Conservation (phyloP, 148 eudicot species). For the Cornus suecica region DNA sequence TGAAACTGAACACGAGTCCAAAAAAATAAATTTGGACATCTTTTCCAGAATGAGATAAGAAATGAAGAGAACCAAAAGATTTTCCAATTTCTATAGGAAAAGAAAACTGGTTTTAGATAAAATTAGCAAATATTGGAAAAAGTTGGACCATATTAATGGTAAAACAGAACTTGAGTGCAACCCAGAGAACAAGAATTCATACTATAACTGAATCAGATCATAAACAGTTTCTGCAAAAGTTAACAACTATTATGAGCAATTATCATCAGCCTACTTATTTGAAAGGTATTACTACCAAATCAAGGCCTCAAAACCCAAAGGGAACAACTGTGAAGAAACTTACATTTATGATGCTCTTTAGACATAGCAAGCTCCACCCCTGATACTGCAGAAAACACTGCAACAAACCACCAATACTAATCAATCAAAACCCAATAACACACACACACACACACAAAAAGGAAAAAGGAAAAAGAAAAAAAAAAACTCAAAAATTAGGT, state of each 20-base stretch:
- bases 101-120: neutral
- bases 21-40: neutral
- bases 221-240: neutral
- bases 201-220: neutral
- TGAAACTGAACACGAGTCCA: neutral
- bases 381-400: slow-evolving; percentile 94
- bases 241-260: neutral
- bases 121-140: neutral
- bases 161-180: neutral
- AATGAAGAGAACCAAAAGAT: neutral
- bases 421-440: slow-evolving; percentile 6
- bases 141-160: neutral
- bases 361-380: slow-evolving; percentile 82
- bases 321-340: slow-evolving; percentile 25
- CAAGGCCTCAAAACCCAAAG: neutral
- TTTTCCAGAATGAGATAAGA: neutral
- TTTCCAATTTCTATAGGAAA: neutral
- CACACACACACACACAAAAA: neutral
- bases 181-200: neutral
- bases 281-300: neutral
- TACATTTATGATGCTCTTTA: slow-evolving; percentile 91
- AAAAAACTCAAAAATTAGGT: neutral
- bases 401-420: slow-evolving; percentile 21
- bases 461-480: no score
- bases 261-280: neutral